Conservation (phyloP, 306 rosid genomes). For the Ochetophila trinervis region DNA sequence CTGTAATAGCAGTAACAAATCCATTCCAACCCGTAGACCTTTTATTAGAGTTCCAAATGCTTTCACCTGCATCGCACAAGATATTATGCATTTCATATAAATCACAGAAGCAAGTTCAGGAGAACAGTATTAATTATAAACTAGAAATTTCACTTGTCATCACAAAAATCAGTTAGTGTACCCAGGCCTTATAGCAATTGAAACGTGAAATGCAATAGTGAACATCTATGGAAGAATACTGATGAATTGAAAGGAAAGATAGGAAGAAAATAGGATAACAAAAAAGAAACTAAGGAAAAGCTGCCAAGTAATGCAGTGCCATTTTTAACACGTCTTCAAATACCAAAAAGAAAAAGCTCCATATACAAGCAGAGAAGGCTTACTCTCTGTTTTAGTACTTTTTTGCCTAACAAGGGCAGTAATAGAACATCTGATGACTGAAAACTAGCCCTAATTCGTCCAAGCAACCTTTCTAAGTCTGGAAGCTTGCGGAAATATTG, state of each 20-base stretch:
- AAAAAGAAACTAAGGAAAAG: background rate
- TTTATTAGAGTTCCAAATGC: constrained; percentile 78
- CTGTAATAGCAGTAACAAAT: constrained; percentile 60
- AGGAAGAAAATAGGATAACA: background rate
- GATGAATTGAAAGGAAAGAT: background rate
- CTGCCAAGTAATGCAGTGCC: background rate
- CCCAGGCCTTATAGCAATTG: background rate
- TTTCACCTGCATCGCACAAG: constrained; percentile 64
- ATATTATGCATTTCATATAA: background rate
- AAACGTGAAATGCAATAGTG: background rate
- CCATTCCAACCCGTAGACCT: constrained; percentile 78
- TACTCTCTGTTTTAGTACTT: constrained; percentile 81
- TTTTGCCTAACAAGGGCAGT: constrained; percentile 64
- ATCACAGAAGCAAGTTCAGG: background rate
- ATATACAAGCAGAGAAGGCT: constrained; percentile 29
- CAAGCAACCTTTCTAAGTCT: constrained; percentile 83
- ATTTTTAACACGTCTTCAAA: background rate
- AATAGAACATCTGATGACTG: constrained; percentile 62
- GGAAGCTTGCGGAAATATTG: constrained; percentile 74
- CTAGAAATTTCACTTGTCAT: background rate
- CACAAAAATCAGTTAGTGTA: no score
- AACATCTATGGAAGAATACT: no score
- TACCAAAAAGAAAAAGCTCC: background rate
- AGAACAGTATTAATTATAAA: background rate
- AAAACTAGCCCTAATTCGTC: constrained; percentile 67